These are phyloP conservation scores for Anthracocystis setariae DNA, from an alignment of 1,284 basidiomycete species.

Conservation along the genomic window DNA sequence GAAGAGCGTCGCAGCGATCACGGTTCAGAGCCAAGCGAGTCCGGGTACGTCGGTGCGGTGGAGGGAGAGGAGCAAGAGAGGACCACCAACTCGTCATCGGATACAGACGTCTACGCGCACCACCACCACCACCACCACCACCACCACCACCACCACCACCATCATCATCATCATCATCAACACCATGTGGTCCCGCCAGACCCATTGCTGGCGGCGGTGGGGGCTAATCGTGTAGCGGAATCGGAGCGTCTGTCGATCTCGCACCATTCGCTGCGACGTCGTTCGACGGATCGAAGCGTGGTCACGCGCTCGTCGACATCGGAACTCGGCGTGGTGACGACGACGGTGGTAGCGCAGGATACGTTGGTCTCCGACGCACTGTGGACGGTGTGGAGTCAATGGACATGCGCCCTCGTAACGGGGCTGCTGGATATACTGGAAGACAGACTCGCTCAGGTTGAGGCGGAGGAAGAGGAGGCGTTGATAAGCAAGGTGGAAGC, in stretches of 20 bases:
- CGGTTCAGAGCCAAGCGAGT: constrained; percentile 7
- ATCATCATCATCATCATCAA: constrained; percentile 11
- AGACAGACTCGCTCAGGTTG: constrained; percentile 34
- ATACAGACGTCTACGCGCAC: constrained; percentile 15
- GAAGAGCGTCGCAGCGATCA: constrained; percentile 18
- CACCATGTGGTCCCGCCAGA: constrained; percentile 40
- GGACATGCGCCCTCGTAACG: constrained; percentile 41
- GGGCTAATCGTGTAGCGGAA: constrained; percentile 29
- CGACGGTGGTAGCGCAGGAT: constrained; percentile 15
- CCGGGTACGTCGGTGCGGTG: no score
- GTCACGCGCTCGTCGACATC: constrained; percentile 19
- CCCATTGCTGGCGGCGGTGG: constrained; percentile 43
- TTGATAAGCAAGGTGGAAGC: constrained; percentile 10
- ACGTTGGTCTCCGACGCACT: constrained; percentile 41
- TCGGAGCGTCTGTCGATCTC: constrained; percentile 34
- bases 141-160: constrained; percentile 21
- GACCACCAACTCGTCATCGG: constrained; percentile 41
- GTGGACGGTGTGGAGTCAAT: constrained; percentile 52
- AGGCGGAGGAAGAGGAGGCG: constrained; percentile 15
- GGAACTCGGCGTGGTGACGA: neutral
- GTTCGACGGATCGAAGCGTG: constrained; percentile 27
- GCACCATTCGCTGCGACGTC: constrained; percentile 19
- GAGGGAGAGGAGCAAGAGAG: constrained; percentile 22
- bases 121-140: constrained; percentile 10
- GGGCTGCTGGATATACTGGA: constrained; percentile 41